Percentiles rank a stretch among this genome's conserved stretches.
These are phyloP conservation scores for Rhizopogon rudus DNA, from an alignment of 768 basidiomycete genomes.

Conservation along the genomic window DNA sequence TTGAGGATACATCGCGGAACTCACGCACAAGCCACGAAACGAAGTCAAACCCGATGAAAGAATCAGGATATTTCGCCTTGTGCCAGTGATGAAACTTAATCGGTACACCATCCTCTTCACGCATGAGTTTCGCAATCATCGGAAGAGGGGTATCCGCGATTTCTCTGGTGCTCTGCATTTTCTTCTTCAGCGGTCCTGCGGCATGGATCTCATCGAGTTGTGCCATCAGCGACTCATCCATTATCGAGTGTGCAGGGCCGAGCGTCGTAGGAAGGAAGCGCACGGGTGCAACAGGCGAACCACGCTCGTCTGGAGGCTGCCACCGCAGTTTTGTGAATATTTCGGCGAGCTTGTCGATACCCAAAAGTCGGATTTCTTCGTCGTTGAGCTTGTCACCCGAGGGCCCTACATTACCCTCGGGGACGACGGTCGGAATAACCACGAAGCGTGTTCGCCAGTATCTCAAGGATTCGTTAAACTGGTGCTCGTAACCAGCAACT, in stretches of 20 bases:
- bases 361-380: conserved; percentile 83
- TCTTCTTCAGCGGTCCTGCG: conserved; percentile 69
- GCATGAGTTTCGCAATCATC: conserved; percentile 77
- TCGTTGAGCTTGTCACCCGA: conserved; percentile 75
- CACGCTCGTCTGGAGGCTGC: conserved; percentile 45
- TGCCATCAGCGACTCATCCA: conserved; percentile 74
- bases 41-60: conserved; percentile 87
- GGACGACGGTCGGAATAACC: conserved; percentile 79
- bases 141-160: conserved; percentile 59
- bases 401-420: conserved; percentile 46
- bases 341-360: conserved; percentile 89
- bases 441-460: conserved; percentile 96
- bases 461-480: conserved; percentile 75
- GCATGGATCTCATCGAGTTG: conserved; percentile 80
- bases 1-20: conserved; percentile 82
- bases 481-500: conserved; percentile 75
- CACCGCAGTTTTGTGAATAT: conserved; percentile 82
- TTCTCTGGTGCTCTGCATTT: conserved; percentile 73
- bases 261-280: conserved; percentile 84
- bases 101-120: conserved; percentile 76
- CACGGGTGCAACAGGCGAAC: conserved; percentile 48
- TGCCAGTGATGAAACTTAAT: conserved; percentile 90
- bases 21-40: conserved; percentile 91
- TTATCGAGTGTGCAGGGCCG: conserved; percentile 71
- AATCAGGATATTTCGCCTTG: conserved; percentile 62